Evolutionary conservation across 768 basidiomycete genomes (phyloP).

Genomic region (Chalciporus sphaerocephalus): DNA sequence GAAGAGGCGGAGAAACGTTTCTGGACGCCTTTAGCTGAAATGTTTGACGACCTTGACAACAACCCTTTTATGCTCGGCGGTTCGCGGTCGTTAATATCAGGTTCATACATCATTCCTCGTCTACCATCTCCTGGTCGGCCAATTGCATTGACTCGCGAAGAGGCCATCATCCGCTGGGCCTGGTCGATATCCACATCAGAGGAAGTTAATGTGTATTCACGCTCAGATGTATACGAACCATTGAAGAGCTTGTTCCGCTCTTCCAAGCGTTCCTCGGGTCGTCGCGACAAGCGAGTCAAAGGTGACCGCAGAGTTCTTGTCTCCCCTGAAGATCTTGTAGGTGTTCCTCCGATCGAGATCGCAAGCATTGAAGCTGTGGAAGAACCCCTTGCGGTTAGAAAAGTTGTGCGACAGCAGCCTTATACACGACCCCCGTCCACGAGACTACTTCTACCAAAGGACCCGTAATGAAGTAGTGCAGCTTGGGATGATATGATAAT

Average conservation of each 20-base stretch:
- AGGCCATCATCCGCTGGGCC: slow-evolving; percentile 17
- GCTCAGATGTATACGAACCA: not conserved
- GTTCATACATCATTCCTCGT: slow-evolving; percentile 23
- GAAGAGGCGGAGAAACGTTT: slow-evolving; percentile 8
- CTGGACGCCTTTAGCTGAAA: slow-evolving; percentile 19
- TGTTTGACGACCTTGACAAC: slow-evolving; percentile 16
- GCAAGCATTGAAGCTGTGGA: slow-evolving; percentile 7
- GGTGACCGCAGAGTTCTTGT: slow-evolving; percentile 6
- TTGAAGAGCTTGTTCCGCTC: not conserved
- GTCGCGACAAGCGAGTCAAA: slow-evolving; percentile 9
- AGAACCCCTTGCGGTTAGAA: slow-evolving; percentile 11
- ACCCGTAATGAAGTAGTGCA: not conserved
- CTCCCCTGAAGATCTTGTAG: slow-evolving; percentile 16
- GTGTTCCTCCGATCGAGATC: not conserved
- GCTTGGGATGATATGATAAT: not conserved
- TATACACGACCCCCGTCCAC: slow-evolving; percentile 14
- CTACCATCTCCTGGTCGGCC: slow-evolving; percentile 22
- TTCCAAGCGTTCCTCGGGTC: not conserved
- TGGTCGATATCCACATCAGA: slow-evolving; percentile 21
- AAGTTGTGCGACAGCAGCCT: slow-evolving; percentile 14
- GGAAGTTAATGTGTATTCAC: not conserved
- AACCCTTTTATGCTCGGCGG: not conserved
- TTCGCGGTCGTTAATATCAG: slow-evolving; percentile 7
- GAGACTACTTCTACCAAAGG: slow-evolving; percentile 18
- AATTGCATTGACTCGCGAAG: slow-evolving; percentile 15